Percentiles rank a stretch among this genome's conserved stretches.
These are phyloP conservation scores for Aureobasidium sp. DNA, from an alignment of 2,329 filamentous ascomycete species.

Conservation along the genomic window DNA sequence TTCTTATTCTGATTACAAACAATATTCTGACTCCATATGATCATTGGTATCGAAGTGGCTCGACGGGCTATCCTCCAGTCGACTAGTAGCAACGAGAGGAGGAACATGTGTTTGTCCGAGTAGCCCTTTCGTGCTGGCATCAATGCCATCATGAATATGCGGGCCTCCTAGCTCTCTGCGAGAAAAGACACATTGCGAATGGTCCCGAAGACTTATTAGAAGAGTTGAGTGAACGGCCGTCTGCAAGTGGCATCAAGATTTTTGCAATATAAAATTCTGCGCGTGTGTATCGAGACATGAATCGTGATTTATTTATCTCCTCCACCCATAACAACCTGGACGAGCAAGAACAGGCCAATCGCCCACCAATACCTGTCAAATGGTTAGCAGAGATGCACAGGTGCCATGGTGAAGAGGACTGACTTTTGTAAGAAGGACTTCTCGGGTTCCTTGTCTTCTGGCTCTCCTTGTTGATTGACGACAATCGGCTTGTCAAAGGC, in stretches of 20 bases:
- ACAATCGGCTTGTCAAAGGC: conserved; percentile 47
- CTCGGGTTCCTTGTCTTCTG: conserved; percentile 40
- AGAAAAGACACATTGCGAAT: too few species aligned
- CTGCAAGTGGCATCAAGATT: background rate
- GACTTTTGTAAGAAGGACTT: conserved; percentile 47
- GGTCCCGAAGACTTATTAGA: too few species aligned
- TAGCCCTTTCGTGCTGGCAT: too few species aligned
- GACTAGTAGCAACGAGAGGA: too few species aligned
- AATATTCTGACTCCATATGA: background rate
- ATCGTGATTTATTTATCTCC: conserved; percentile 20
- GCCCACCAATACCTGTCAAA: conserved; percentile 45
- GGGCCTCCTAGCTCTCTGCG: too few species aligned
- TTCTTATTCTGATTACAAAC: background rate
- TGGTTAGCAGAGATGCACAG: conserved; percentile 16
- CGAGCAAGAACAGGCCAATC: conserved; percentile 39
- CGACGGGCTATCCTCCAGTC: too few species aligned
- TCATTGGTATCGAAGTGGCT: too few species aligned
- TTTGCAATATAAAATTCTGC: too few species aligned
- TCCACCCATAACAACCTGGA: conserved; percentile 40
- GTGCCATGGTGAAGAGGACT: conserved; percentile 19
- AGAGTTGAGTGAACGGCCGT: background rate
- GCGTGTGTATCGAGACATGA: background rate
- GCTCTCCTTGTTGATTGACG: conserved; percentile 48
- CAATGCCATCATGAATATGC: too few species aligned
- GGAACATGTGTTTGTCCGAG: too few species aligned